Percentiles rank a stretch among this genome's conserved stretches.
phyloP scores from a whole-genome alignment of 192 early-diverging fungal species.

The Coemansia sp. region DNA sequence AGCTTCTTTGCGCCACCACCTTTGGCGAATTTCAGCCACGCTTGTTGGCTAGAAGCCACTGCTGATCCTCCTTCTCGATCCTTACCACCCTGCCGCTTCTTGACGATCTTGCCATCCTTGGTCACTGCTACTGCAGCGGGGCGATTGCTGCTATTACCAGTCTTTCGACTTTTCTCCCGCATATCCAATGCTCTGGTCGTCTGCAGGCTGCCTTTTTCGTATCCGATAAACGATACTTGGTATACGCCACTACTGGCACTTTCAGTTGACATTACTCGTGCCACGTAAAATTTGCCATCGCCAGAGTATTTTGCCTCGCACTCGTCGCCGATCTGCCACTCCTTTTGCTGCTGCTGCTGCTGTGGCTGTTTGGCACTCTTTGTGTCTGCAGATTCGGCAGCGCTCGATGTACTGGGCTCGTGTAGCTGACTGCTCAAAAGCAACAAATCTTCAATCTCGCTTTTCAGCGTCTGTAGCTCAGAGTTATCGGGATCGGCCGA shows the following conservation, averaged over 20 bases:
- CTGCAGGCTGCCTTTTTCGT: slow-evolving; percentile 30
- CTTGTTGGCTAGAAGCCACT: slow-evolving; percentile 36
- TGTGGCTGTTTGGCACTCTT: neutral
- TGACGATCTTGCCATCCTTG: slow-evolving; percentile 23
- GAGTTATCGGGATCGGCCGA: slow-evolving; percentile 39
- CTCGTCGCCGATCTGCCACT: slow-evolving; percentile 26
- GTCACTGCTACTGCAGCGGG: neutral
- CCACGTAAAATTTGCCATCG: slow-evolving; percentile 25
- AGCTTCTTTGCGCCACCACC: slow-evolving; percentile 37
- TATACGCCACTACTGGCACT: slow-evolving; percentile 9
- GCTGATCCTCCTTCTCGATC: slow-evolving; percentile 4
- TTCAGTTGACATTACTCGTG: slow-evolving; percentile 16
- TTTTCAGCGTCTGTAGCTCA: slow-evolving; percentile 44
- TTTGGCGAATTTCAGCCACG: slow-evolving; percentile 53
- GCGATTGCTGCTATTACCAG: neutral
- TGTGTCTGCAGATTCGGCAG: slow-evolving; percentile 5
- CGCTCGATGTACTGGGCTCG: neutral
- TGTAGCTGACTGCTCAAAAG: slow-evolving; percentile 25
- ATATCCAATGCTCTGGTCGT: slow-evolving; percentile 18
- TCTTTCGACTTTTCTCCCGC: slow-evolving; percentile 9
- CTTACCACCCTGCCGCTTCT: slow-evolving; percentile 15
- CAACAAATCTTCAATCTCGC: slow-evolving; percentile 43
- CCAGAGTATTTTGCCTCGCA: slow-evolving; percentile 30
- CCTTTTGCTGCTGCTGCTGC: slow-evolving; percentile 1
- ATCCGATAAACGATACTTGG: slow-evolving; percentile 36